Conservation (phyloP, 306 rosid species). For the Amphicarpaea edgeworthii region DNA sequence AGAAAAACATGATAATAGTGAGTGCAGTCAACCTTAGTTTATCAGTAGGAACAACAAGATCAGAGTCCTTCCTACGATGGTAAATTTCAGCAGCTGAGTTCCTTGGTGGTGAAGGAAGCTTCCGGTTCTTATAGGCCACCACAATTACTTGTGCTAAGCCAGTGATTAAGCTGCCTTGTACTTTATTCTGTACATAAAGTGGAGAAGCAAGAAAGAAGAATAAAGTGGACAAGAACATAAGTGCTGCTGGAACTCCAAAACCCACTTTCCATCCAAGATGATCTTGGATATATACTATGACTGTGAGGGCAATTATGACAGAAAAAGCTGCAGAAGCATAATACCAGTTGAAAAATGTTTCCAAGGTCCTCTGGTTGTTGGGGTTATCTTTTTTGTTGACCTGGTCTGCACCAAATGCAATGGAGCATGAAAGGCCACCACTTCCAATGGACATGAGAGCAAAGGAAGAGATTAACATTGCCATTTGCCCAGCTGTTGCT, state of each 20-base stretch:
- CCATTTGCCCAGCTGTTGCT: slow-evolving; percentile 54
- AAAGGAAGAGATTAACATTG: slow-evolving; percentile 53
- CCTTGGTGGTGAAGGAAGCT: slow-evolving; percentile 47
- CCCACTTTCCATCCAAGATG: slow-evolving; percentile 71
- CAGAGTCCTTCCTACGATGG: slow-evolving; percentile 51
- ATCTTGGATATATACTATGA: slow-evolving; percentile 68
- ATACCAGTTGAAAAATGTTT: slow-evolving; percentile 69
- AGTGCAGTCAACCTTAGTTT: slow-evolving; percentile 60
- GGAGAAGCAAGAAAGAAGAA: slow-evolving; percentile 67
- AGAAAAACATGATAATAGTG: slow-evolving; percentile 7
- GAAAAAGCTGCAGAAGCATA: slow-evolving; percentile 61
- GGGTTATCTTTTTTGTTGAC: slow-evolving; percentile 52
- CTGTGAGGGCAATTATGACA: slow-evolving; percentile 61
- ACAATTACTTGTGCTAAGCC: slow-evolving; percentile 58
- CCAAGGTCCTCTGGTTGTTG: slow-evolving; percentile 57
- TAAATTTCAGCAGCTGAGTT: slow-evolving; percentile 50
- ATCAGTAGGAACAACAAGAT: slow-evolving; percentile 54
- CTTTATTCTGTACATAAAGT: slow-evolving; percentile 54
- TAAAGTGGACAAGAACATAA: slow-evolving; percentile 56
- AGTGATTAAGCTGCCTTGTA: slow-evolving; percentile 58
- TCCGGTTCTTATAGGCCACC: slow-evolving; percentile 59
- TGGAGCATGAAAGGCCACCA: slow-evolving; percentile 70
- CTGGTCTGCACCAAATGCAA: slow-evolving; percentile 80
- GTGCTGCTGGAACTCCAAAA: slow-evolving; percentile 68
- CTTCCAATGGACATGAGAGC: slow-evolving; percentile 65